Base-by-base conservation (phyloP, 768 basidiomycete genomes). In the Steccherinum ochraceum region DNA sequence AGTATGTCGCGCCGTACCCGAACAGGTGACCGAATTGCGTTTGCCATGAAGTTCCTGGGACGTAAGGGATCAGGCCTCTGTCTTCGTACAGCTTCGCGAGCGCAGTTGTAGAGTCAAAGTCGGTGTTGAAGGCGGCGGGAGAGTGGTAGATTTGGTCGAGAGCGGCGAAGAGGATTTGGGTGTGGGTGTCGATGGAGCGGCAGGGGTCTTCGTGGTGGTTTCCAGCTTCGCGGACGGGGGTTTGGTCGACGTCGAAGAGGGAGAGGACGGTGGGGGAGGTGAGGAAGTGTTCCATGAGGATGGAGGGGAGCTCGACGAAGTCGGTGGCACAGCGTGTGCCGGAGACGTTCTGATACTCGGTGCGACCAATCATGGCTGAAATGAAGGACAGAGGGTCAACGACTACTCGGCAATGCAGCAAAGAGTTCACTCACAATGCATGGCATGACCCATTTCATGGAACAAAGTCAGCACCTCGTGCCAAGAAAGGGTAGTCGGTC, bases 371-470 rank as follows among this genome's bases (percentile, higher is more conserved):
- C 96, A 99, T 99, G 1, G 96, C 95, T 98, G 58, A 12, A 23
- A 24, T 41, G n/a, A 42, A 42, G 26, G 49, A 42, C 45, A 26
- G 12, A 46, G 12, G 24, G 43, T 52, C 45, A 49, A 46, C 7
- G 41, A 43, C 7, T n/a, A 39, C 7, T 5, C 41, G 18, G 23
- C 46, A 39, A 26, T 35, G 5, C 3, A 19, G 24, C 23, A 18
- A 35, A 24, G 40, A 12, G n/a, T 13, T n/a, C n/a, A 75, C 93
- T 76, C 61, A 97, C 96, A 99, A 65, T 99, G 96, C 81, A 99
- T 93, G 11, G 96, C 96, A 69, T 99, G 96, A 0, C 96, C 96
- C 93, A 98, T 96, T 70, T 99, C 96, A 60, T 99, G 96, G 70
- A 93, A 96, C 20, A 98, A 71, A 2, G 95, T 98, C 64, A 88